Evolutionary conservation across 371 early-diverging fungal genomes (phyloP).

Genomic region (Mortierella sp.): DNA sequence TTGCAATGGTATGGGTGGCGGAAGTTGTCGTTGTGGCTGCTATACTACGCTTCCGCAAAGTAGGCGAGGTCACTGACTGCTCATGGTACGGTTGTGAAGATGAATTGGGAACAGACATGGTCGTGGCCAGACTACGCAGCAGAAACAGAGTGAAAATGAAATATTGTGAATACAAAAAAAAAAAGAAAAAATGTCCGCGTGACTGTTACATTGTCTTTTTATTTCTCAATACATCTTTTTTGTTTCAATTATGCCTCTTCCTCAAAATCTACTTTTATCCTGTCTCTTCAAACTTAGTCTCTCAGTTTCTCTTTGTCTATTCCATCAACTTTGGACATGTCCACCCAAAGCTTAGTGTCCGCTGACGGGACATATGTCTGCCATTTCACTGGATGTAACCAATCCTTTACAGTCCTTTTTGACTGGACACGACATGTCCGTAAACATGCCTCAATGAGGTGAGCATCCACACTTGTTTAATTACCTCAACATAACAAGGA

Average conservation of each 20-base stretch:
- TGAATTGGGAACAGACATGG: neutral
- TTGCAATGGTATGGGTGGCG: neutral
- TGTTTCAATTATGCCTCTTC: neutral
- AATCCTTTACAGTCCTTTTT: constrained; percentile 24
- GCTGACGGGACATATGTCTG: constrained; percentile 5
- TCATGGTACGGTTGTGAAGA: neutral
- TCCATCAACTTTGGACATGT: neutral
- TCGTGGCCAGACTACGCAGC: neutral
- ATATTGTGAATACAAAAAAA: neutral
- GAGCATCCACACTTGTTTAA: neutral
- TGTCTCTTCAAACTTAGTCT: neutral
- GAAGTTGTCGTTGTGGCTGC: neutral
- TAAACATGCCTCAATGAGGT: constrained; percentile 14
- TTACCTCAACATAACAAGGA: neutral
- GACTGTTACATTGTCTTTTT: no score
- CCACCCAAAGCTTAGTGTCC: neutral
- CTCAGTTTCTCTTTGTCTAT: neutral
- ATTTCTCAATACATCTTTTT: neutral
- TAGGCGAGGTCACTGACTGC: neutral
- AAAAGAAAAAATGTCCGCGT: neutral
- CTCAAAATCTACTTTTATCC: neutral
- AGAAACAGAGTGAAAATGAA: neutral
- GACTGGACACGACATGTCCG: constrained; percentile 39
- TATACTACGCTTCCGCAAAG: neutral
- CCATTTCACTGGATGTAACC: constrained; percentile 13